Conservation (phyloP, 2,329 filamentous ascomycete genomes). For the Pseudonectria buxi region DNA sequence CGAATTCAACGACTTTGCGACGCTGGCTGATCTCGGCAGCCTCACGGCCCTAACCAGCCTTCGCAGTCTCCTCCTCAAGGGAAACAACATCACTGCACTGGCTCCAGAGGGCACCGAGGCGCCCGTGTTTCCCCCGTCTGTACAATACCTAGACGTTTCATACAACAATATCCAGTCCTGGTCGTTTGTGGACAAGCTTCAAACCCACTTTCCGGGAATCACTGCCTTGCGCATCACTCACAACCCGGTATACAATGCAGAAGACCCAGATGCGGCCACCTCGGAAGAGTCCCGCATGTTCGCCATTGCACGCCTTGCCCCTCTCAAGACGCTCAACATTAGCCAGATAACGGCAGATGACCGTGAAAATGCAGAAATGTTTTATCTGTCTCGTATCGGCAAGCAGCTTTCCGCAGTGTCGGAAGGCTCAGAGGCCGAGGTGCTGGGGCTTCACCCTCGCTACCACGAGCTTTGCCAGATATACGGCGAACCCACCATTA, state of each 20-base stretch:
- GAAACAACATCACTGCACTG: slow-evolving; percentile 58
- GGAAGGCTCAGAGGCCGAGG: slow-evolving; percentile 42
- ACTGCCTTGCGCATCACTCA: slow-evolving; percentile 70
- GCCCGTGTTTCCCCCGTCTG: slow-evolving; percentile 44
- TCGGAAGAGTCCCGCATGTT: slow-evolving; percentile 86
- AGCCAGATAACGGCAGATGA: slow-evolving; percentile 65
- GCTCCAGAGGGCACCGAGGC: slow-evolving; percentile 16
- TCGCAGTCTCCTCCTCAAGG: slow-evolving; percentile 63
- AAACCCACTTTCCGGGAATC: slow-evolving; percentile 63
- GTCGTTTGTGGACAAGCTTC: slow-evolving; percentile 66
- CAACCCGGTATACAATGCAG: slow-evolving; percentile 70
- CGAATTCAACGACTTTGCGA: slow-evolving; percentile 63
- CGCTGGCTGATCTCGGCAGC: slow-evolving; percentile 49
- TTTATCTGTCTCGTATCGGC: slow-evolving; percentile 81
- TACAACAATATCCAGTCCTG: slow-evolving; percentile 65
- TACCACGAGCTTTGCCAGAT: slow-evolving; percentile 67
- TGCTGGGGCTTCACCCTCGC: slow-evolving; percentile 61
- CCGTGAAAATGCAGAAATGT: slow-evolving; percentile 82
- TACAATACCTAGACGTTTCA: slow-evolving; percentile 66
- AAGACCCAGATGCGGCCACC: slow-evolving; percentile 36
- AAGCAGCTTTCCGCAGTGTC: slow-evolving; percentile 61
- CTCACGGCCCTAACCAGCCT: slow-evolving; percentile 47
- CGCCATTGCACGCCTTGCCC: slow-evolving; percentile 66
- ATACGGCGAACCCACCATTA: slow-evolving; percentile 65
- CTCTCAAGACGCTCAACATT: slow-evolving; percentile 66